phyloP scores from a whole-genome alignment of 495 filamentous ascomycete species.

The Symbiotaphrina buchneri region DNA sequence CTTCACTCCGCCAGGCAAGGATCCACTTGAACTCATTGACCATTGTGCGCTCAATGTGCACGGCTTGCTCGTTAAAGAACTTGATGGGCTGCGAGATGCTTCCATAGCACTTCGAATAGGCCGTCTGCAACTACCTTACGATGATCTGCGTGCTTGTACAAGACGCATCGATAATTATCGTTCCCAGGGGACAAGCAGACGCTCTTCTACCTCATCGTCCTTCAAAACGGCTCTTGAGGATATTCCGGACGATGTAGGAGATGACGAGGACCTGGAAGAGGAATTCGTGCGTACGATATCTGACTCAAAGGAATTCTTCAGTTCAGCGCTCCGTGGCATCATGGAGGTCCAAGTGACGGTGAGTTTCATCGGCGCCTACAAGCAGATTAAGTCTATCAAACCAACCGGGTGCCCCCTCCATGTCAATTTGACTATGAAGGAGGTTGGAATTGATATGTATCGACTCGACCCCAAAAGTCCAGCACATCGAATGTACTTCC shows the following conservation, averaged over 20 bases:
- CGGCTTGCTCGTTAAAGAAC: constrained; percentile 69
- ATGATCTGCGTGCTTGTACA: constrained; percentile 50
- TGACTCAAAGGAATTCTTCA: constrained; percentile 81
- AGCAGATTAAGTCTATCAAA: constrained; percentile 41
- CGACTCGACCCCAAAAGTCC: constrained; percentile 84
- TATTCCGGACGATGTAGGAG: constrained; percentile 57
- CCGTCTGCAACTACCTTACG: constrained; percentile 71
- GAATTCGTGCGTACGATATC: constrained; percentile 67
- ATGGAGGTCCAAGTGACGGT: constrained; percentile 92
- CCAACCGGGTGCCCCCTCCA: constrained; percentile 44
- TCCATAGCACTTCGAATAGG: constrained; percentile 81
- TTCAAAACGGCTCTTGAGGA: too few relatives aligned
- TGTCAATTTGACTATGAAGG: constrained; percentile 81
- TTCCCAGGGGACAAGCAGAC: too few relatives aligned
- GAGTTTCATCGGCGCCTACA: constrained; percentile 76
- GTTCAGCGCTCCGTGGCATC: constrained; percentile 74
- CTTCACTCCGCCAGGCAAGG: constrained; percentile 64
- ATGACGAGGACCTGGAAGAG: constrained; percentile 49
- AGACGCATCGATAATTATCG: too few relatives aligned
- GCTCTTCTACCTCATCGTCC: too few relatives aligned
- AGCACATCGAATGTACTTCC: constrained; percentile 98
- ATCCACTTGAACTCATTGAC: constrained; percentile 78
- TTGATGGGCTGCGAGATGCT: constrained; percentile 74
- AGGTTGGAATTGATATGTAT: constrained; percentile 82
- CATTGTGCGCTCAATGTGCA: constrained; percentile 74